Percentiles rank a stretch among this genome's conserved stretches.
phyloP scores from a whole-genome alignment of 345 rosid species.

The Cardiospermum halicacabum region DNA sequence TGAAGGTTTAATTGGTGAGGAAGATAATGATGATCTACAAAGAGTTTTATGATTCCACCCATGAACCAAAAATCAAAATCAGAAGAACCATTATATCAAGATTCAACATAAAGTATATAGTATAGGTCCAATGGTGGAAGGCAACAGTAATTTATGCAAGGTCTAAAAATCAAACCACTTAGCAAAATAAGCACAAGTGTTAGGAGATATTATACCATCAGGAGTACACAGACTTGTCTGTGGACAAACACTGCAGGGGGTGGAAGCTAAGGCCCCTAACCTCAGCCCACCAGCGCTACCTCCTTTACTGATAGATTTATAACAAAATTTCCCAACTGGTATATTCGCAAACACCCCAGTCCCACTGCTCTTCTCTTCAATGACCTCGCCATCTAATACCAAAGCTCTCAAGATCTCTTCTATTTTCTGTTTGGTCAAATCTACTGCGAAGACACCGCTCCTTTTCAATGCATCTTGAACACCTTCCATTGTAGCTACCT shows the following conservation, averaged over 20 bases:
- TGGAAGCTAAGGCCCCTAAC: slow-evolving; percentile 52
- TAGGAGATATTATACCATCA: slow-evolving; percentile 61
- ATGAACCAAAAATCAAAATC: too few relatives aligned
- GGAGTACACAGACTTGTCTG: slow-evolving; percentile 55
- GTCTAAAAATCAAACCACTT: slow-evolving; percentile 80
- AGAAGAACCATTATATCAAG: too few relatives aligned
- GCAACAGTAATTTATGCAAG: too few relatives aligned
- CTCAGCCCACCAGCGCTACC: slow-evolving; percentile 31
- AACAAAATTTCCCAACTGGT: slow-evolving; percentile 51
- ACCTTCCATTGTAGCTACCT: slow-evolving; percentile 50
- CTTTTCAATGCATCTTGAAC: slow-evolving; percentile 30
- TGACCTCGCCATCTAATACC: slow-evolving; percentile 58
- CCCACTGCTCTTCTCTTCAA: slow-evolving; percentile 65
- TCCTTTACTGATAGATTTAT: slow-evolving; percentile 28
- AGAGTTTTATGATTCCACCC: too few relatives aligned
- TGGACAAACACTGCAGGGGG: slow-evolving; percentile 88
- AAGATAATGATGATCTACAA: too few relatives aligned
- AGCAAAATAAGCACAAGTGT: slow-evolving; percentile 50
- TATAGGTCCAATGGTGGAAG: too few relatives aligned
- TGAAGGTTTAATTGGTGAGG: too few relatives aligned
- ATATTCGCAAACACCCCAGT: slow-evolving; percentile 44
- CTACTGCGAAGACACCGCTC: slow-evolving; percentile 25
- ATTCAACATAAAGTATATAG: too few relatives aligned
- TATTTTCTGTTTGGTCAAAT: slow-evolving; percentile 36
- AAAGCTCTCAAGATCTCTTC: slow-evolving; percentile 59